Evolutionary conservation across 768 basidiomycete species (phyloP).

Genomic region (Lactifluus rugatus): DNA sequence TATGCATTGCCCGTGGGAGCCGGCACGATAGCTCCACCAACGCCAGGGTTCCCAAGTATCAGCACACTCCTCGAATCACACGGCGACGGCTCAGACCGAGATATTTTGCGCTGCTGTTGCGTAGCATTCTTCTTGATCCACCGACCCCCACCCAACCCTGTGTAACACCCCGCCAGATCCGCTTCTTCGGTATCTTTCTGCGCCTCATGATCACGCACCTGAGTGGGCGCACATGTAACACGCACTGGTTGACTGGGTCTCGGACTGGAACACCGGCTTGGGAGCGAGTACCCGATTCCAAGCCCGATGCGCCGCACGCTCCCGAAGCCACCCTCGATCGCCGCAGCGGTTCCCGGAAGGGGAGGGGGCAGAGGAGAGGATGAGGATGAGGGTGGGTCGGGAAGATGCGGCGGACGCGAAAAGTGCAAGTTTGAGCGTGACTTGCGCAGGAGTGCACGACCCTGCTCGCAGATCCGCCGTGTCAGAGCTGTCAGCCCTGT

Average conservation of each 20-base stretch:
- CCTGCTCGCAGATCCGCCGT: slow-evolving; percentile 11
- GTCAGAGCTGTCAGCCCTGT: not conserved
- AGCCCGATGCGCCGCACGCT: slow-evolving; percentile 17
- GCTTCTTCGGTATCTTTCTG: not conserved
- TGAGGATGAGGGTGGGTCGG: not conserved
- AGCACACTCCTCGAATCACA: not conserved
- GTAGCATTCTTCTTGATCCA: slow-evolving; percentile 1
- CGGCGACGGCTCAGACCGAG: not conserved
- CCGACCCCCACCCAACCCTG: slow-evolving; percentile 4
- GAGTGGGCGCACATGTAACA: not conserved
- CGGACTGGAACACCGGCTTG: not conserved
- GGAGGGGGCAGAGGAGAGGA: not conserved
- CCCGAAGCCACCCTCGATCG: not conserved
- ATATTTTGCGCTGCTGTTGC: not conserved
- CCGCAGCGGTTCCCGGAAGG: not conserved
- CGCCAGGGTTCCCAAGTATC: slow-evolving; percentile 8
- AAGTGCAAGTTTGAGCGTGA: slow-evolving; percentile 10
- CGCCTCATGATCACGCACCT: not conserved
- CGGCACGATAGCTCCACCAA: slow-evolving; percentile 1
- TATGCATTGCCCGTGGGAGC: not conserved
- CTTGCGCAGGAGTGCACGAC: slow-evolving; percentile 15
- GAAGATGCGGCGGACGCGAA: slow-evolving; percentile 2
- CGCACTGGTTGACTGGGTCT: not conserved
- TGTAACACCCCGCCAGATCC: slow-evolving; percentile 9
- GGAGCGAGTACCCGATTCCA: slow-evolving; percentile 19